These are phyloP conservation scores for Chlamydomonas asymmetrica DNA, from an alignment of 139 green algal genomes.

Conservation along the genomic window DNA sequence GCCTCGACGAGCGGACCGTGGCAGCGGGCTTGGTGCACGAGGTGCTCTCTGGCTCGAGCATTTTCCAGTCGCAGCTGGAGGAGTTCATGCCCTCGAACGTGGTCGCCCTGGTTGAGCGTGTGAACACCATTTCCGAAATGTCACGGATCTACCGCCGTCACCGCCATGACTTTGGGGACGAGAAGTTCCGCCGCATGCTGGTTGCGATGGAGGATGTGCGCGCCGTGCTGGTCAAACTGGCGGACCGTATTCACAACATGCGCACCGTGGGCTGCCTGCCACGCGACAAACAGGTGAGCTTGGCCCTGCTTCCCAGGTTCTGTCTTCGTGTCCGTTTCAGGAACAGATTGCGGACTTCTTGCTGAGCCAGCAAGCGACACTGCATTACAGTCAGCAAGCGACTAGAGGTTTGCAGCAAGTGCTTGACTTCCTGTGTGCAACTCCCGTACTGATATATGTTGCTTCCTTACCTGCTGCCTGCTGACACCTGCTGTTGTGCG, in stretches of 20 bases:
- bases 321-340: no score
- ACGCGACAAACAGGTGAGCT: constrained; percentile 8
- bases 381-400: no score
- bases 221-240: constrained; percentile 84
- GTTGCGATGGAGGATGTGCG: constrained; percentile 52
- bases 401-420: no score
- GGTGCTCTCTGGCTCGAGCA: constrained; percentile 48
- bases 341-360: no score
- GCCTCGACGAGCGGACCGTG: constrained; percentile 64
- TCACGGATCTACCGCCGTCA: constrained; percentile 50
- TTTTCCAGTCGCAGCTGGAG: constrained; percentile 52
- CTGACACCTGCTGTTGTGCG: no score
- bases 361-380: no score
- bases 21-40: constrained; percentile 74
- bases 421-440: no score
- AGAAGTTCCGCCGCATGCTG: constrained; percentile 43
- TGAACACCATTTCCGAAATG: constrained; percentile 50
- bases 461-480: no score
- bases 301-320: no score
- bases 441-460: no score
- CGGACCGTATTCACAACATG: constrained; percentile 79
- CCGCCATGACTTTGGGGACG: constrained; percentile 33
- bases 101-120: constrained; percentile 48
- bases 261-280: constrained; percentile 44
- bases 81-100: constrained; percentile 56